Conservation (phyloP, 495 filamentous ascomycete genomes). For the Penicillium soppii region DNA sequence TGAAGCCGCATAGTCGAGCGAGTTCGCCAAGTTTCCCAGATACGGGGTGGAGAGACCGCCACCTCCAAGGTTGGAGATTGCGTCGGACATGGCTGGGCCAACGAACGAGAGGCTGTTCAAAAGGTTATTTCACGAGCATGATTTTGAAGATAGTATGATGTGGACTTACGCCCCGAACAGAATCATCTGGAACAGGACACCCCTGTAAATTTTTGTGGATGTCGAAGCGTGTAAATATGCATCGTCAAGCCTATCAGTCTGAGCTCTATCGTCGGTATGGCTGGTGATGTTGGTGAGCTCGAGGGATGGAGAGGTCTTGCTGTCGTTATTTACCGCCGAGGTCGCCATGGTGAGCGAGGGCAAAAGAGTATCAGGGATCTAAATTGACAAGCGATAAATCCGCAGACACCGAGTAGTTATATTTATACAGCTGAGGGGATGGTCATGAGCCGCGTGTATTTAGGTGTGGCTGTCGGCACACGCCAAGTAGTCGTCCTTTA, state of each 20-base stretch:
- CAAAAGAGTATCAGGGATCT: background rate
- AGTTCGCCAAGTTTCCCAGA: background rate
- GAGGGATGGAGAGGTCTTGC: background rate
- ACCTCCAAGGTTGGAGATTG: background rate
- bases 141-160: background rate
- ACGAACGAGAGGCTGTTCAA: background rate
- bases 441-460: background rate
- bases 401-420: background rate
- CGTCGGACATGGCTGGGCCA: conserved; percentile 1
- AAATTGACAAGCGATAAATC: background rate
- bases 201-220: background rate
- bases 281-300: background rate
- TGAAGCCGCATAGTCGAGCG: background rate
- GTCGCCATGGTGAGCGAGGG: background rate
- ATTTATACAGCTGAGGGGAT: background rate
- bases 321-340: background rate
- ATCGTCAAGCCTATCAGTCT: background rate
- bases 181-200: background rate
- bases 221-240: background rate
- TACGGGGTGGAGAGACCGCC: background rate
- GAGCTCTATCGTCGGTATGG: background rate
- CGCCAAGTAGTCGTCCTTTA: background rate
- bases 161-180: background rate
- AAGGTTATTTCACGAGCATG: background rate
- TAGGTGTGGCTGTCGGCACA: background rate